Base-by-base conservation (phyloP, 2,329 filamentous ascomycete genomes). In the Chaetomiaceae sp. region DNA sequence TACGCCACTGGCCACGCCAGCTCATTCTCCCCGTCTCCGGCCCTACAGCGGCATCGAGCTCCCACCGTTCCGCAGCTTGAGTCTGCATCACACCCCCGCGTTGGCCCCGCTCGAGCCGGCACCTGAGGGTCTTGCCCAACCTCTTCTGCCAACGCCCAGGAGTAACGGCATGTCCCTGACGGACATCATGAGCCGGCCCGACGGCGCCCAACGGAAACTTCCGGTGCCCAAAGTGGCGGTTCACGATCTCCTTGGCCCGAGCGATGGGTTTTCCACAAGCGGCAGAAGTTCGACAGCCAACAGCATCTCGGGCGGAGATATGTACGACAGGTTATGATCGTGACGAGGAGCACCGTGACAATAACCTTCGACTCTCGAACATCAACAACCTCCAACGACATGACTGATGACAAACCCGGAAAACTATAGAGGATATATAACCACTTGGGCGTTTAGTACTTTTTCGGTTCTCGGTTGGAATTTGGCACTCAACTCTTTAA, bases 1-100 rank as follows among this genome's bases (percentile, higher is more conserved):
- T 75, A 97, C 94, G n/a, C 92, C 92, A n/a, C 84, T 97, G 51
- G 92, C 91, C 25, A 99, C 92, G 5, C 92, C 92, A 4, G 92
- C 91, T 38, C 94, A 97, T 71, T 96, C 91, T 16, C 94, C 94
- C 47, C 89, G 94, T 38, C 78, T 99, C 61, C 82, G 91, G 56
- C 89, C 92, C 3, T 86, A 88, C 65, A 81, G 76, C 60, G 84
- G 92, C 50, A 73, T 76, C 63, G 91, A 96, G 69, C 78, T 97
- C 50, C 92, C 94, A 29, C 90, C 89, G 38, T 84, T 99, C 63
- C 86, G 94, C 53, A 80, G 79, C 61, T 68, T 84, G 51, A 77
- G 77, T 25, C 68, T 82, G 50, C 72, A 76, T 42, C 76, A 80
- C 20, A 78, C 77, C 14, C 80, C 80, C 2, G 79, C 79, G 8